Percentiles rank a stretch among this genome's conserved stretches.
These are phyloP conservation scores for Ophiocordyceps camponoti-rufipedis DNA, from an alignment of 2,329 filamentous ascomycete genomes.

Conservation along the genomic window DNA sequence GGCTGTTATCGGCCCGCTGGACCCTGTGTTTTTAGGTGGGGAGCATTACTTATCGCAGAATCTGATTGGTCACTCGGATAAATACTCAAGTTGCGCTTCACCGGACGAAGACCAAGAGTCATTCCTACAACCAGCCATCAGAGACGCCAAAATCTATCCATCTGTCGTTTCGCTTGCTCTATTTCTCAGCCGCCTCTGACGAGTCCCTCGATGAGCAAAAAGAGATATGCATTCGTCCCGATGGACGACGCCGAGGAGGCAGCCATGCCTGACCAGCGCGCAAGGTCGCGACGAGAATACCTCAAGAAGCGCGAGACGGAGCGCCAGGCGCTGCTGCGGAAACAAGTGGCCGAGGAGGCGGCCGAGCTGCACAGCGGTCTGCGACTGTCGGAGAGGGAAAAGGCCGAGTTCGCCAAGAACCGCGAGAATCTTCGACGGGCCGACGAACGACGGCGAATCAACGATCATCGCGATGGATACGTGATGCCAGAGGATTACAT, in stretches of 20 bases:
- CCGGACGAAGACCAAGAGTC: too few species aligned
- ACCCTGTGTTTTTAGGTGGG: background rate
- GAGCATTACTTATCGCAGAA: background rate
- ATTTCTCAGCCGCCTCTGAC: too few species aligned
- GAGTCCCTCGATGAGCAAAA: slow-evolving; percentile 25
- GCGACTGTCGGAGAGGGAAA: slow-evolving; percentile 58
- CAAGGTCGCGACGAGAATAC: slow-evolving; percentile 80
- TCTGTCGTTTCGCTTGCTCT: too few species aligned
- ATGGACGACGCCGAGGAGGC: slow-evolving; percentile 49
- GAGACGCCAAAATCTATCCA: too few species aligned
- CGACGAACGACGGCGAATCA: slow-evolving; percentile 70
- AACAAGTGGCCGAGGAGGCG: slow-evolving; percentile 79
- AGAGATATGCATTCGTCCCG: slow-evolving; percentile 47
- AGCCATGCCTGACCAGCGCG: slow-evolving; percentile 62
- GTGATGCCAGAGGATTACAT: slow-evolving; percentile 89
- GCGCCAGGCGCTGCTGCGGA: slow-evolving; percentile 66
- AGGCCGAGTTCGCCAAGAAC: slow-evolving; percentile 77
- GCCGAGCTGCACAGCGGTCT: slow-evolving; percentile 63
- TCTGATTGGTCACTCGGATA: background rate
- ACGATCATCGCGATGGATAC: slow-evolving; percentile 86
- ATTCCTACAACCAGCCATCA: background rate
- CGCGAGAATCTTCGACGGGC: slow-evolving; percentile 64
- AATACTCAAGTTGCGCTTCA: too few species aligned
- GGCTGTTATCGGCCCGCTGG: slow-evolving; percentile 6
- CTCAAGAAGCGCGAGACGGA: slow-evolving; percentile 83